Base-by-base conservation (phyloP, 306 rosid genomes). In the Echinosophora koreensis region DNA sequence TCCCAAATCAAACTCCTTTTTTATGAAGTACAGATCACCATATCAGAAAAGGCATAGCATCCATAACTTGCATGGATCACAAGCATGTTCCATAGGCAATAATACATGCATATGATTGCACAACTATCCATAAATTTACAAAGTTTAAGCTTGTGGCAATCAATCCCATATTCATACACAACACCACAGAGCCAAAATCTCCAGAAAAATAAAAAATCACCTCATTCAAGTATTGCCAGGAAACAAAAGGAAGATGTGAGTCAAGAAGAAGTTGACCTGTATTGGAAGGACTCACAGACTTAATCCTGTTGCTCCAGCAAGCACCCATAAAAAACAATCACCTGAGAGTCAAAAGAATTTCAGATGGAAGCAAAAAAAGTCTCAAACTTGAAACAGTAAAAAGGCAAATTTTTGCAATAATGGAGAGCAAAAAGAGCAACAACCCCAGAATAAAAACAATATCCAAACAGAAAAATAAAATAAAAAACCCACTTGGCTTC, bases 221-320 rank as follows among this genome's bases (percentile, higher is more conserved):
- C 74, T 60, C 65, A 73, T 11, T 42, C 35, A 39, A 17, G 49
- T 4, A 44, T n/a, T 4, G 4, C 34, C 55, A 80, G 1, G 7
- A 34, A 75, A 75, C 17, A 65, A 62, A 35, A 42, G 16, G 57
- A 77, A 59, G 62, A 37, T 15, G 55, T 34, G 49, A 49, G 42
- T 30, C 37, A 46, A 69, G 71, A 27, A 57, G 71, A 17, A n/a
- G 44, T 32, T n/a, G 51, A 90, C 99, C 99, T 82, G 91, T 80
- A 77, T 72, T 77, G 59, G 86, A 86, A 81, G 93, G 80, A 84
- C 86, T 86, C 81, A 87, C 86, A 8, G 97, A 83, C 89, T 90
- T 91, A 74, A 91, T 83, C 77, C 81, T 85, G 51, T 82, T 90
- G 79, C 99, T 92, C 94, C 94, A 92, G 81, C 98, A 96, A 86